Conservation (phyloP, 2,329 filamentous ascomycete species). For the Penicillium brasilianum region DNA sequence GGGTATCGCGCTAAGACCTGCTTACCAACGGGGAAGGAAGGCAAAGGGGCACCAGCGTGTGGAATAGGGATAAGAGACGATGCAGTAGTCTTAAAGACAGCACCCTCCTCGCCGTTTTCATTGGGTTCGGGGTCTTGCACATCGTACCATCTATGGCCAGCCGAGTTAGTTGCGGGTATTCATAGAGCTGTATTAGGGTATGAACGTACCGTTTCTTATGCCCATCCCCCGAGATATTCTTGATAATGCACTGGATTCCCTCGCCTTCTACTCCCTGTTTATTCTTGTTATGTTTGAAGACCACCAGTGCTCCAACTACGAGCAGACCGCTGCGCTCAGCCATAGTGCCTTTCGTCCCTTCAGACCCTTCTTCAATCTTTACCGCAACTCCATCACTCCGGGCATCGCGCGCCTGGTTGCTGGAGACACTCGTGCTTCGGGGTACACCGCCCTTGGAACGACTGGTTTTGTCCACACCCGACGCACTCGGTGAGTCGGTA, state of each 20-base stretch:
- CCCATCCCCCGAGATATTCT: constrained; percentile 74
- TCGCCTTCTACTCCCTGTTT: constrained; percentile 57
- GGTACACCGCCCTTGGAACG: constrained; percentile 49
- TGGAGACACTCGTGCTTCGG: constrained; percentile 51
- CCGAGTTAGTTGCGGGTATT: constrained; percentile 18
- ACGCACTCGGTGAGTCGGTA: constrained; percentile 53
- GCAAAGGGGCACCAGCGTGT: constrained; percentile 61
- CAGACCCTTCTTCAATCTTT: constrained; percentile 51
- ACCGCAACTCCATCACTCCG: constrained; percentile 45
- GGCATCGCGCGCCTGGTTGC: constrained; percentile 45
- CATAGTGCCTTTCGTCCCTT: constrained; percentile 49
- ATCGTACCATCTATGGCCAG: constrained; percentile 61
- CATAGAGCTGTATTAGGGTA: too few species aligned
- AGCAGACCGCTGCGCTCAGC: constrained; percentile 53
- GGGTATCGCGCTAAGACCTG: constrained; percentile 79
- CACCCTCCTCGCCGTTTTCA: constrained; percentile 65
- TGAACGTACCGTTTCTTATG: constrained; percentile 63
- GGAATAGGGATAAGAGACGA: constrained; percentile 80
- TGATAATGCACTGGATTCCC: constrained; percentile 76
- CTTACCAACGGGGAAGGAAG: constrained; percentile 68
- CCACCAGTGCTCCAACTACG: constrained; percentile 55
- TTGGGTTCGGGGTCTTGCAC: constrained; percentile 81
- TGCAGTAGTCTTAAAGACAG: constrained; percentile 70
- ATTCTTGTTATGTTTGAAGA: constrained; percentile 58
- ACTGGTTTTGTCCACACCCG: constrained; percentile 50